Percentiles rank a stretch among this genome's conserved stretches.
Conservation (phyloP, 129 eudicot genomes). For the Gnaphalium uliginosum region DNA sequence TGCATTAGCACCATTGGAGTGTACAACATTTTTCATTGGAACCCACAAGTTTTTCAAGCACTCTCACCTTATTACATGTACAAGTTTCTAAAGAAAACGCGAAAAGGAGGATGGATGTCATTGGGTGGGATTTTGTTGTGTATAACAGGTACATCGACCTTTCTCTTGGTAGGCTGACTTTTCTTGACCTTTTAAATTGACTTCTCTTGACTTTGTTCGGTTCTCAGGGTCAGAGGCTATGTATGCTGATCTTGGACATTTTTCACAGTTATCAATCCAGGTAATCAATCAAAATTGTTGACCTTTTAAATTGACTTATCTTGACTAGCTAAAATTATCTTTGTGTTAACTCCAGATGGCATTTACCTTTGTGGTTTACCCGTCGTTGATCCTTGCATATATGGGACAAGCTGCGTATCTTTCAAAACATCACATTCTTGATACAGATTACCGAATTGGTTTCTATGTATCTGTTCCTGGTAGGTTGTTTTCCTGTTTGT, state of each 20-base stretch:
- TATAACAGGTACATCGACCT: conserved; percentile 54
- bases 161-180: conserved; percentile 5
- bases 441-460: conserved; percentile 72
- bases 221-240: conserved; percentile 85
- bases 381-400: conserved; percentile 85
- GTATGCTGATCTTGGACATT: conserved; percentile 95
- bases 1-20: conserved; percentile 84
- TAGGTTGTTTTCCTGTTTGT: conserved; percentile 20
- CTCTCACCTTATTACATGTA: conserved; percentile 91
- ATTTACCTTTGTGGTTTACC: conserved; percentile 86
- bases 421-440: conserved; percentile 68
- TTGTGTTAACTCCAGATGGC: conserved; percentile 60
- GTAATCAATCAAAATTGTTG: conserved; percentile 30
- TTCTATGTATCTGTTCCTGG: conserved; percentile 96
- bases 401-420: conserved; percentile 99
- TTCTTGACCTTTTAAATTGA: neutral
- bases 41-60: conserved; percentile 71
- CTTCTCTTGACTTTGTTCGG: neutral
- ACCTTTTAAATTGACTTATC: neutral
- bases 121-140: conserved; percentile 88
- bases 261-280: conserved; percentile 83
- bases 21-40: conserved; percentile 80
- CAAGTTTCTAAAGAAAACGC: conserved; percentile 77
- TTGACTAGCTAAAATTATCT: neutral
- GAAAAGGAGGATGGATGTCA: conserved; percentile 84